Base-by-base conservation (phyloP, 106 monocot genomes). In the Alisma plantagoaquatica region DNA sequence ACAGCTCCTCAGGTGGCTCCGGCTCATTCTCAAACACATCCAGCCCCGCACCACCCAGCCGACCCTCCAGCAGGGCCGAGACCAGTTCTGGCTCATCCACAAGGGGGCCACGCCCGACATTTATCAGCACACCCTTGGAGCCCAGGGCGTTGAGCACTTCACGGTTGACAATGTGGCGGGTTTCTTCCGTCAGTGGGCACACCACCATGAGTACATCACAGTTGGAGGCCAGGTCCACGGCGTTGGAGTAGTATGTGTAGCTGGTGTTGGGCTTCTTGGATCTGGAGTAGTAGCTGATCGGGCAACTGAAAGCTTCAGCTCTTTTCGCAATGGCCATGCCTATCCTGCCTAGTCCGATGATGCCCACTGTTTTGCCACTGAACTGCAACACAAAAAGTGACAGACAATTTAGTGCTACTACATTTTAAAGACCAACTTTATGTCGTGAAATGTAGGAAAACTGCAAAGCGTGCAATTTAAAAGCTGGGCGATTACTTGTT, bases 351-450 rank as follows among this genome's bases (percentile, higher is more conserved):
- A 69, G 50, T 2, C 69, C 69, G 7, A 69, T 28, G 28, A 69
- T 69, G 18, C 69, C 69, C 57, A 69, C 43, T 45, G 52, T 44
- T 44, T 69, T 69, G 16, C 69, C 69, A 51, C 69, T 69, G 69
- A 69, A 69, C 69, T 69, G 52, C 31, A 23, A 41, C 21, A 61
- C 3, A 32, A 5, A 47, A 49, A 33, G 12, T 12, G 1, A 46
- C 29, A n/a, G n/a, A n/a, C n/a, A n/a, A n/a, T n/a, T n/a, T n/a
- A n/a, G n/a, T n/a, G n/a, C n/a, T n/a, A n/a, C n/a, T n/a, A n/a
- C n/a, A n/a, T n/a, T n/a, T n/a, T n/a, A n/a, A n/a, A n/a, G n/a
- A n/a, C n/a, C n/a, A n/a, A n/a, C n/a, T n/a, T n/a, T n/a, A n/a
- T n/a, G n/a, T n/a, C n/a, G n/a, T n/a, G n/a, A n/a, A n/a, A n/a